Evolutionary conservation across 1,139 yeast species (phyloP).

Genomic region (Hemisphaericaspora xylanilytica): DNA sequence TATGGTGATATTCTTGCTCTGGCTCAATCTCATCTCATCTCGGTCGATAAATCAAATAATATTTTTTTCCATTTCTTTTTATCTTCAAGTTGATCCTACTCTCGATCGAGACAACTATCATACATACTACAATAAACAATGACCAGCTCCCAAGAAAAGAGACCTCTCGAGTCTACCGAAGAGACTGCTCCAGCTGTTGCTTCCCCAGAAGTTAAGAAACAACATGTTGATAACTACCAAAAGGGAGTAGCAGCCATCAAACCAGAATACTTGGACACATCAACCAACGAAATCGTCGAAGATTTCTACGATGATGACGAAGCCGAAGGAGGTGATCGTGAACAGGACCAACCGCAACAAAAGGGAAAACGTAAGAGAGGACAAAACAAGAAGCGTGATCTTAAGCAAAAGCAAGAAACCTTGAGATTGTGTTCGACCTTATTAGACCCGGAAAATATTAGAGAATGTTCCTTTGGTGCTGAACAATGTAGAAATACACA

Average conservation of each 20-base stretch:
- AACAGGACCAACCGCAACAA: conserved; percentile 22
- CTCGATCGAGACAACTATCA: too few species aligned
- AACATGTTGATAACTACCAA: conserved; percentile 15
- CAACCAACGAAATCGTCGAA: conserved; percentile 30
- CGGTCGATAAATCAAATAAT: too few species aligned
- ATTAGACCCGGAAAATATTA: conserved; percentile 47
- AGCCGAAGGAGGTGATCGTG: conserved; percentile 44
- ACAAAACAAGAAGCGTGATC: conserved; percentile 84
- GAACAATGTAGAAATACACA: conserved; percentile 77
- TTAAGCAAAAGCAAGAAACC: conserved; percentile 66
- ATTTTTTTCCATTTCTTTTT: background rate
- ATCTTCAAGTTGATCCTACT: too few species aligned
- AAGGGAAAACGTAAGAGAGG: conserved; percentile 63
- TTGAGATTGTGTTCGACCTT: conserved; percentile 66
- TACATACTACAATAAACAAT: too few species aligned
- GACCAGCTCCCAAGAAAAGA: conserved; percentile 16
- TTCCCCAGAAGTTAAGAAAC: conserved; percentile 23
- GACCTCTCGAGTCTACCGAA: conserved; percentile 15
- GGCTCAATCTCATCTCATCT: too few species aligned
- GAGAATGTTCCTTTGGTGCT: conserved; percentile 63
- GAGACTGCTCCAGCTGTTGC: conserved; percentile 17
- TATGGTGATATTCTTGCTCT: too few species aligned
- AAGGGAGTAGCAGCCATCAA: conserved; percentile 69
- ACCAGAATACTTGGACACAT: conserved; percentile 51
- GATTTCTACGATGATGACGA: conserved; percentile 45